A percentile compares a stretch with the other conserved stretches of the same genome.
phyloP scores from a whole-genome alignment of 1,284 basidiomycete species.

The Hymenochaete sp. region DNA sequence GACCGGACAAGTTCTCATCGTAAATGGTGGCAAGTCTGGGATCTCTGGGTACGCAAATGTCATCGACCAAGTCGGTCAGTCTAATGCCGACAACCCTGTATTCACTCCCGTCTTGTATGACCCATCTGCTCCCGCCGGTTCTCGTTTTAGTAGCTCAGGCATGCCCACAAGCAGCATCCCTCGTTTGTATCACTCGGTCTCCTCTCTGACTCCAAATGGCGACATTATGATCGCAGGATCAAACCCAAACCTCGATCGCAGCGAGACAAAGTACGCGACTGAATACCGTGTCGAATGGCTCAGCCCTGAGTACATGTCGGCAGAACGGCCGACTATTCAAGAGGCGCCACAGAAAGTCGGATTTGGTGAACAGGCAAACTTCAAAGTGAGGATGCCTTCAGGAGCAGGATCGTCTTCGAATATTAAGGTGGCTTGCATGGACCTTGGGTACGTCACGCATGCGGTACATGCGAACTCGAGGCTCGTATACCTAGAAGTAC shows the following conservation, averaged over 20 bases:
- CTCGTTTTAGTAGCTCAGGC: conserved; percentile 53
- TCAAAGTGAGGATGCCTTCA: conserved; percentile 34
- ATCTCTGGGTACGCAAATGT: conserved; percentile 84
- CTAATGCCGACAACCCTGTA: conserved; percentile 75
- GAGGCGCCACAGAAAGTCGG: conserved; percentile 33
- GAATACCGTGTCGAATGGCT: conserved; percentile 79
- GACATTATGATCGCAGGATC: conserved; percentile 73
- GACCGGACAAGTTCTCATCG: conserved; percentile 64
- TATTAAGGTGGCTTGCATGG: conserved; percentile 62
- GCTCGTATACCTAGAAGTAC: conserved; percentile 52
- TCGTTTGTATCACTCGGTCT: conserved; percentile 76
- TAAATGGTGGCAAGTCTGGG: conserved; percentile 69
- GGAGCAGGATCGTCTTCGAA: conserved; percentile 20
- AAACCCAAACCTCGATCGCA: conserved; percentile 75
- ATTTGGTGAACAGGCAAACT: conserved; percentile 36
- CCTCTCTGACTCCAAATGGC: conserved; percentile 61
- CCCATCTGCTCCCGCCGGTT: conserved; percentile 48
- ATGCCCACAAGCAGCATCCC: conserved; percentile 67
- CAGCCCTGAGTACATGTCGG: conserved; percentile 59
- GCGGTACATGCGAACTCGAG: conserved; percentile 71
- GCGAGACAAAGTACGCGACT: conserved; percentile 59
- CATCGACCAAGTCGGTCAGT: conserved; percentile 54
- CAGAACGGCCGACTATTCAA: conserved; percentile 39
- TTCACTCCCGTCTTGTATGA: conserved; percentile 69
- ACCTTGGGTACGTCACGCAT: conserved; percentile 72